Conservation (phyloP, 495 filamentous ascomycete species). For the Annulohypoxylon nitens region DNA sequence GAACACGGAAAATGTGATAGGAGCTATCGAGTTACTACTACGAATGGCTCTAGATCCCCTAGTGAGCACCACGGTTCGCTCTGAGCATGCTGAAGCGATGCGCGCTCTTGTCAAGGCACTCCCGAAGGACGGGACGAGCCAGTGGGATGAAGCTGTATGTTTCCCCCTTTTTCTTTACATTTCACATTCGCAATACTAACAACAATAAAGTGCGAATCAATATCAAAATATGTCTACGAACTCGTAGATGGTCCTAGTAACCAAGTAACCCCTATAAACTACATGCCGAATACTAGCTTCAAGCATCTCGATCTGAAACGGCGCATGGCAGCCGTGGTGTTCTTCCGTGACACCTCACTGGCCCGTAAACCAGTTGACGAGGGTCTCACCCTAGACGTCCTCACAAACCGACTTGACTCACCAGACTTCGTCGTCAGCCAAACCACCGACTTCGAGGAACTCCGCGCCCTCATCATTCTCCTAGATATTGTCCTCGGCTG, state of each 20-base stretch:
- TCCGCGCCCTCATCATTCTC: conserved; percentile 73
- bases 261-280: conserved; percentile 70
- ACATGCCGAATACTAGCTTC: conserved; percentile 67
- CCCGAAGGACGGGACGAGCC: conserved; percentile 21
- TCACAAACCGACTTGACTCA: conserved; percentile 66
- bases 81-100: conserved; percentile 50
- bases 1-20: conserved; percentile 42
- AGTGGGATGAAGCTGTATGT: conserved; percentile 51
- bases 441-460: conserved; percentile 73
- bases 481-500: conserved; percentile 81
- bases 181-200: conserved; percentile 38
- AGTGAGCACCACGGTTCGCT: conserved; percentile 59
- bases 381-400: conserved; percentile 63
- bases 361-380: conserved; percentile 59
- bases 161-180: not conserved
- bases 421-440: conserved; percentile 53
- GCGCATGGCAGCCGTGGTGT: conserved; percentile 78
- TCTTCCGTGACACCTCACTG: conserved; percentile 67
- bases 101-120: conserved; percentile 42
- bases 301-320: conserved; percentile 73
- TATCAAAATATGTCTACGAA: conserved; percentile 65
- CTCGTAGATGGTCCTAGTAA: conserved; percentile 65
- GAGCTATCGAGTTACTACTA: conserved; percentile 61
- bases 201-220: conserved; percentile 62
- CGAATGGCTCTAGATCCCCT: conserved; percentile 72